Base-by-base conservation (phyloP, 2,329 filamentous ascomycete genomes). In the Botrytis cinerea region DNA sequence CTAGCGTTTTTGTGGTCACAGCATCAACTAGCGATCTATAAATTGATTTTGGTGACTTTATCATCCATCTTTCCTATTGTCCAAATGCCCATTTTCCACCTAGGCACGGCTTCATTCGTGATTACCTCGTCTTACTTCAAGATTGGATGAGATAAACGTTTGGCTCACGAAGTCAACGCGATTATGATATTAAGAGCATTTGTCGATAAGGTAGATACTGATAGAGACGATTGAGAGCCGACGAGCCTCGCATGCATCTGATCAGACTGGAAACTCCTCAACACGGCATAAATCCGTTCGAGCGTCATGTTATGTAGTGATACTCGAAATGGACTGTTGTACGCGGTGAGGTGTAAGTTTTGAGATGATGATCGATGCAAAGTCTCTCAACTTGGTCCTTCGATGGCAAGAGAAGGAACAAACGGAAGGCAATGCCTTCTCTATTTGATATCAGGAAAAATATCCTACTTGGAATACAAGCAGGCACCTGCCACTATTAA, bases 201-300 rank as follows among this genome's bases (percentile, higher is more conserved):
- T 38, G 12, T 54, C 22, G 51, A n/a, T 67, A n/a, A 16, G 22
- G 20, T 28, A 18, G 25, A 57, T 22, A 25, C 28, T 57, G 18
- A 16, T 16, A 46, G 20, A 32, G 7, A 25, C 22, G 20, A 54
- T 12, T n/a, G 25, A 54, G 38, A 40, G 18, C 35, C 66, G 25
- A 22, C 22, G 48, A 68, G n/a, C 48, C 46, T n/a, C 25, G 43
- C 40, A 14, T 14, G n/a, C 48, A 43, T 68, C 48, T 7, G 48
- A 38, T 43, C 18, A 57, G 8, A 43, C 54, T 57, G 20, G n/a
- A 43, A 43, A 43, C 6, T 40, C 48, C 10, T 69, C 48, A 43
- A 57, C 66, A 59, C 66, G 6, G 32, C 66, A 69, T 69, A 43
- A 69, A 57, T 43, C 2, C 48, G 48, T 69, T 69, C 2, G 25